A percentile compares a stretch with the other conserved stretches of the same genome.
phyloP scores from a whole-genome alignment of 2,329 filamentous ascomycete species.

The Clarireedia homoeocarpa region DNA sequence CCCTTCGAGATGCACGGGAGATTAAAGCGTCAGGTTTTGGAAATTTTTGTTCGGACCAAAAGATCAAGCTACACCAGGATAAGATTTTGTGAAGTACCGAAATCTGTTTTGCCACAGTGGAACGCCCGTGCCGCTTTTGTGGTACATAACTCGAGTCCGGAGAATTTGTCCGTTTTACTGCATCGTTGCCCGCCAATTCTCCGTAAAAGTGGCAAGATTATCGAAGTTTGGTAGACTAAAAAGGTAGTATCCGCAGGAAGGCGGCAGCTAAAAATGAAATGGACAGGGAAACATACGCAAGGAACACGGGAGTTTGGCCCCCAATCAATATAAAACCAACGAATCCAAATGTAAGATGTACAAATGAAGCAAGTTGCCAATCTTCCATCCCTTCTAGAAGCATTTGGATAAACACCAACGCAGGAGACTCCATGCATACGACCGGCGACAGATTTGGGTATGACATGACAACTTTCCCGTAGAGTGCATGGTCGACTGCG shows the following conservation, averaged over 20 bases:
- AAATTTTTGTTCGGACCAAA: neutral
- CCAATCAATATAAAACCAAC: neutral
- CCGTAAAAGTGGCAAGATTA: neutral
- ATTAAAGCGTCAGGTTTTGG: neutral
- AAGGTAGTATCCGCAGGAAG: slow-evolving; percentile 9
- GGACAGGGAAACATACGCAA: neutral
- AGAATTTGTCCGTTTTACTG: neutral
- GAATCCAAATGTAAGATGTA: neutral
- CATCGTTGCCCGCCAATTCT: neutral
- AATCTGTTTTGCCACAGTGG: neutral
- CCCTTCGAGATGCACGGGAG: neutral
- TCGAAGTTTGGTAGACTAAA: neutral
- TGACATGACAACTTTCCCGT: no score
- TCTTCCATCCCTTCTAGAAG: slow-evolving; percentile 7
- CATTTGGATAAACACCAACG: neutral
- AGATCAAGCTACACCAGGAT: neutral
- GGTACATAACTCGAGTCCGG: neutral
- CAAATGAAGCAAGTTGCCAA: neutral
- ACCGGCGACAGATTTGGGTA: no score
- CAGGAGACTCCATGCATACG: no score
- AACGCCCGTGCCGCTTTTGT: neutral
- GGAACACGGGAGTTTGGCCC: neutral
- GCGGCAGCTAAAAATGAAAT: slow-evolving; percentile 8
- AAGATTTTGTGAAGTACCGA: neutral
- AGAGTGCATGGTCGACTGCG: neutral